Evolutionary conservation across 768 basidiomycete genomes (phyloP).

Genomic region (Daedaleopsis sinensis): DNA sequence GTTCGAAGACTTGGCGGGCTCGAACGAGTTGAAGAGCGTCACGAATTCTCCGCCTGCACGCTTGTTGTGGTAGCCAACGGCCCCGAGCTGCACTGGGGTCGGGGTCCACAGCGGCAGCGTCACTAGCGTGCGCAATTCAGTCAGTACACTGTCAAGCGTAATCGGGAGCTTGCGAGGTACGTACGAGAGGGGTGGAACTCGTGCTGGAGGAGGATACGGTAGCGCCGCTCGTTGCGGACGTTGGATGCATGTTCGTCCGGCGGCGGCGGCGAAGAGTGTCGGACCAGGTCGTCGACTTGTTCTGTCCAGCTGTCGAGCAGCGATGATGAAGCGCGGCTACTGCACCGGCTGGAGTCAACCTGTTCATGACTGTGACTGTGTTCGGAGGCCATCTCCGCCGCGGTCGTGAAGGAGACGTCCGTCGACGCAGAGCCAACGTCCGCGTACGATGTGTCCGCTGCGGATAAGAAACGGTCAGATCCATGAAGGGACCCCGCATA

Average conservation of each 20-base stretch:
- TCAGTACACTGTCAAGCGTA: neutral
- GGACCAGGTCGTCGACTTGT: slow-evolving; percentile 6
- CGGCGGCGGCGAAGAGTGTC: slow-evolving; percentile 24
- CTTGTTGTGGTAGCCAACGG: slow-evolving; percentile 74
- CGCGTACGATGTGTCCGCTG: slow-evolving; percentile 23
- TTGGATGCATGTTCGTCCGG: slow-evolving; percentile 26
- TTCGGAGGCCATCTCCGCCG: slow-evolving; percentile 12
- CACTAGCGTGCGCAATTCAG: slow-evolving; percentile 31
- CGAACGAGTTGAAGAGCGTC: slow-evolving; percentile 70
- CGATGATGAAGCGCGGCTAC: slow-evolving; percentile 18
- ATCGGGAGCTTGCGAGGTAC: slow-evolving; percentile 24
- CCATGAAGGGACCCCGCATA: neutral
- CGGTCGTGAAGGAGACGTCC: slow-evolving; percentile 25
- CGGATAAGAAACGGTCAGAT: neutral
- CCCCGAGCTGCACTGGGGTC: slow-evolving; percentile 60
- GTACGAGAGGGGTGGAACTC: slow-evolving; percentile 69
- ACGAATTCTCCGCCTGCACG: slow-evolving; percentile 66
- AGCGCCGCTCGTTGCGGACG: slow-evolving; percentile 63
- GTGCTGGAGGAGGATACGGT: slow-evolving; percentile 67
- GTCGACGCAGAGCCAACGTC: slow-evolving; percentile 21
- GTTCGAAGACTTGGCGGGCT: slow-evolving; percentile 49
- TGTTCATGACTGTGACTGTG: slow-evolving; percentile 2
- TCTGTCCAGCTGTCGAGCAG: slow-evolving; percentile 5
- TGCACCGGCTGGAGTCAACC: slow-evolving; percentile 11
- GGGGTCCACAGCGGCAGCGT: slow-evolving; percentile 71